Base-by-base conservation (phyloP, 495 filamentous ascomycete species). In the Chaetomidium leptoderma region DNA sequence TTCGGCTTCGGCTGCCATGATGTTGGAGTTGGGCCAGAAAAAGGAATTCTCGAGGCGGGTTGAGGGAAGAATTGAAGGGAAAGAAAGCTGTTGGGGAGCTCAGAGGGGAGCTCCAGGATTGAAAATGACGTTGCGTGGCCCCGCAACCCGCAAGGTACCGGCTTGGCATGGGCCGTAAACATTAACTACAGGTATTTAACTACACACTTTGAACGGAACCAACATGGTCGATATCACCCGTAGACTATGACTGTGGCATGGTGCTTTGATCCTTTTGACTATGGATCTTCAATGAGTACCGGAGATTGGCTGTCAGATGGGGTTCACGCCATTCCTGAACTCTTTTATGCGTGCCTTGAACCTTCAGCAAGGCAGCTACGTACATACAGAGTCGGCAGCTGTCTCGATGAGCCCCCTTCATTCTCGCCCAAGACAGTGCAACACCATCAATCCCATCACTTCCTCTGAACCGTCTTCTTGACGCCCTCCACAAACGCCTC, bases 401-500 rank as follows among this genome's bases (percentile, higher is more conserved):
- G 36, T 39, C 36, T 39, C 16, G 23, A 46, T 39, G 33, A 35
- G 13, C 13, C 3, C 6, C 3, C 21, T 46, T 13, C 43, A 46
- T 13, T 14, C 0, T 29, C 23, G 2, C 3, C 43, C 9, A 3
- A 6, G 43, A 11, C 32, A n/a, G n/a, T 8, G 1, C 13, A 9
- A 3, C 24, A 36, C 6, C 4, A 19, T 33, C 16, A 23, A 29
- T 17, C 37, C 30, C 33, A 26, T 27, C 57, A 70, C 55, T 76
- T 66, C 66, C 82, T 74, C 69, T 89, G 77, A 7, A 93, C 85
- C 32, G 83, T 83, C 74, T 81, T 83, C 78, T 87, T 91, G 29
- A 97, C 82, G 11, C 92, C 95, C 55, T 90, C 81, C 32, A 98
- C 77, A 73, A 97, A 98, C 9, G 87, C 88, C 72, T 95, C 87